A percentile compares a stretch with the other conserved stretches of the same genome.
Evolutionary conservation across 108 stramenopile genomes (phyloP).

Genomic region (Asterionellopsis glacialis): DNA sequence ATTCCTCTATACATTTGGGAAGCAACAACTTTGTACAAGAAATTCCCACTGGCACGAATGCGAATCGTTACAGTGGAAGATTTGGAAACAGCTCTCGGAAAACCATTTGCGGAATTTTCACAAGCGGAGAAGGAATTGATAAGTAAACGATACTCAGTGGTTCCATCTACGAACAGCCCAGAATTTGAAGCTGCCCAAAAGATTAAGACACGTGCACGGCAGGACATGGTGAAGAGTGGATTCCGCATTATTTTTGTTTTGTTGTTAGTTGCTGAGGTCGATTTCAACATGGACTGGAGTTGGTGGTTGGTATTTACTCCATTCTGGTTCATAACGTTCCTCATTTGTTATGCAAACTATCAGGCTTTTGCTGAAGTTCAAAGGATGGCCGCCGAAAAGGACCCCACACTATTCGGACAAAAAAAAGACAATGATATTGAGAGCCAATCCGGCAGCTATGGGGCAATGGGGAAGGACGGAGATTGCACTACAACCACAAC

Average conservation of each 20-base stretch:
- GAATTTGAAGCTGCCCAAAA: conserved; percentile 63
- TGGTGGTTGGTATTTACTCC: conserved; percentile 88
- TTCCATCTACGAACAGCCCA: conserved; percentile 48
- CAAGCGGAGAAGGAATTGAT: conserved; percentile 64
- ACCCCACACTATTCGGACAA: conserved; percentile 57
- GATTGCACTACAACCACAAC: conserved; percentile 21
- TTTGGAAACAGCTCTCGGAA: conserved; percentile 70
- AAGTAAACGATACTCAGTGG: conserved; percentile 62
- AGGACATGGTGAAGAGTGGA: conserved; percentile 54
- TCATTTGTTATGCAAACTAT: conserved; percentile 57
- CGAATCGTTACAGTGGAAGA: conserved; percentile 73
- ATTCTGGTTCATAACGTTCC: conserved; percentile 50
- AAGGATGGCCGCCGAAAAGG: conserved; percentile 47
- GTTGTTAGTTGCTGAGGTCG: conserved; percentile 61
- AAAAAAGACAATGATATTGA: conserved; percentile 12
- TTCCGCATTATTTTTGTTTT: conserved; percentile 57
- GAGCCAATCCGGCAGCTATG: conserved; percentile 32
- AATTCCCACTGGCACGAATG: conserved; percentile 54
- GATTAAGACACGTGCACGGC: conserved; percentile 47
- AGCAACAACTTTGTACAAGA: conserved; percentile 53
- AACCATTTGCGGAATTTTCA: conserved; percentile 66
- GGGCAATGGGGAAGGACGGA: conserved; percentile 45
- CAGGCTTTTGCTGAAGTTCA: conserved; percentile 58
- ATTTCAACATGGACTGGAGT: conserved; percentile 51
- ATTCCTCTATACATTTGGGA: conserved; percentile 75